phyloP scores from a whole-genome alignment of 257 asterid species.

The Capsicum pubescens region DNA sequence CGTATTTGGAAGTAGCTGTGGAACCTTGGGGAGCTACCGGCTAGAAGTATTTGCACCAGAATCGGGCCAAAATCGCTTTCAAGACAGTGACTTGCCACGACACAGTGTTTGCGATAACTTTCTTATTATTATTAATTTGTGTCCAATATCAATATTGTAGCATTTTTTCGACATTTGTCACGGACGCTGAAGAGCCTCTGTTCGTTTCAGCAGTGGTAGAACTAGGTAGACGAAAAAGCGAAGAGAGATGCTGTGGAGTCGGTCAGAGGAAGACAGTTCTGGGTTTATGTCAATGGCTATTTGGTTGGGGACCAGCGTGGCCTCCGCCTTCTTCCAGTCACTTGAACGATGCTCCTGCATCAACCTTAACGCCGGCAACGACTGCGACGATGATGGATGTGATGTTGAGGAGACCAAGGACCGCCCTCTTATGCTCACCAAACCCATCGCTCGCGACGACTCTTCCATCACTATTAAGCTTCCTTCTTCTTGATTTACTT shows the following conservation, averaged over 20 bases:
- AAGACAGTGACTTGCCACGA: too few relatives aligned
- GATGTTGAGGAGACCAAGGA: slow-evolving; percentile 39
- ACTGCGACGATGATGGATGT: slow-evolving; percentile 16
- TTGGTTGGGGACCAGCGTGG: slow-evolving; percentile 41
- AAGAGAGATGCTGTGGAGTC: slow-evolving; percentile 26
- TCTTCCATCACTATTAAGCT: slow-evolving; percentile 31
- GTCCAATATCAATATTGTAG: too few relatives aligned
- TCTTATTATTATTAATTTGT: too few relatives aligned
- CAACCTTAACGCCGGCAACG: slow-evolving; percentile 37
- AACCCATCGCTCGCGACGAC: slow-evolving; percentile 29
- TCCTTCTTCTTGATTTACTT: slow-evolving; percentile 20
- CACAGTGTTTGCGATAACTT: too few relatives aligned
- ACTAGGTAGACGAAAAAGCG: background rate
- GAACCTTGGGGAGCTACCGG: too few relatives aligned
- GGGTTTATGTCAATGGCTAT: slow-evolving; percentile 36
- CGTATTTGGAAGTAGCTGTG: too few relatives aligned
- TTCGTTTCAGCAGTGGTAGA: background rate
- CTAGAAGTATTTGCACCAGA: too few relatives aligned
- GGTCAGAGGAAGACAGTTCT: slow-evolving; percentile 20
- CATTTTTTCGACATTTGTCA: too few relatives aligned
- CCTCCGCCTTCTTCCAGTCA: slow-evolving; percentile 40
- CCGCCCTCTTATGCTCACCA: slow-evolving; percentile 41
- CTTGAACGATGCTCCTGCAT: slow-evolving; percentile 47
- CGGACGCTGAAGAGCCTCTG: too few relatives aligned
- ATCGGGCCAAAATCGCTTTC: too few relatives aligned